Base-by-base conservation (phyloP, 2,329 filamentous ascomycete species). In the Amauroascus verrucosus region DNA sequence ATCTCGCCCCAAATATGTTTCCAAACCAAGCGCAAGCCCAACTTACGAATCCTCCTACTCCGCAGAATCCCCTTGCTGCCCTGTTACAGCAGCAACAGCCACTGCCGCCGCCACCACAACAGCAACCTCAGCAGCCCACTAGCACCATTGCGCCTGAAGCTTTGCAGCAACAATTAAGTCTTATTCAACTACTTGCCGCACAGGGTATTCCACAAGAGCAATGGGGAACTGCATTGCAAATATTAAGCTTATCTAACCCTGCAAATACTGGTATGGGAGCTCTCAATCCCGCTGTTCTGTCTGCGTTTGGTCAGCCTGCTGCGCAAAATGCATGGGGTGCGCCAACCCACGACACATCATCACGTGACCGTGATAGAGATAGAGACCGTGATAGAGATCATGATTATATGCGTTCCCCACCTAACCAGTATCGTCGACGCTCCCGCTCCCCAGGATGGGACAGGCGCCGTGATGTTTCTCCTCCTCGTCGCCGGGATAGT, bases 191-290 rank as follows among this genome's bases (percentile, higher is more conserved):
- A 9, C 76, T 94, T 53, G 78, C 83, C 55, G 82, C 85, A 32
- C 84, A 88, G 67, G 87, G 87, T 46, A 75, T 93, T 24, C 79
- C 86, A 2, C 77, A 86, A 68, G 88, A 93, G 57, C 84, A 90
- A 69, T 88, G 88, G 70, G 82, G 68, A 6, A 74, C 77, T 2
- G 75, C 78, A n/a, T 63, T 80, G 32, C 70, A 76, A 60, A 72
- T 78, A 49, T 71, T 80, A 56, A 75, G 63, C 57, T 61, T 70
- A 47, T 65, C 70, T 47, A 68, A 64, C 58, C 59, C 61, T 35
- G 60, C 65, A 33, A 59, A 56, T 55, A 58, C 59, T 49, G 62
- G 61, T 47, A 65, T 67, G 61, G 61, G 63, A 54, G 67, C 64
- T 55, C 59, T 66, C 57, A 63, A 63, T 57, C 62, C 71, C 41